These are phyloP conservation scores for Trametes polyzona DNA, from an alignment of 1,284 basidiomycete genomes.

Conservation along the genomic window DNA sequence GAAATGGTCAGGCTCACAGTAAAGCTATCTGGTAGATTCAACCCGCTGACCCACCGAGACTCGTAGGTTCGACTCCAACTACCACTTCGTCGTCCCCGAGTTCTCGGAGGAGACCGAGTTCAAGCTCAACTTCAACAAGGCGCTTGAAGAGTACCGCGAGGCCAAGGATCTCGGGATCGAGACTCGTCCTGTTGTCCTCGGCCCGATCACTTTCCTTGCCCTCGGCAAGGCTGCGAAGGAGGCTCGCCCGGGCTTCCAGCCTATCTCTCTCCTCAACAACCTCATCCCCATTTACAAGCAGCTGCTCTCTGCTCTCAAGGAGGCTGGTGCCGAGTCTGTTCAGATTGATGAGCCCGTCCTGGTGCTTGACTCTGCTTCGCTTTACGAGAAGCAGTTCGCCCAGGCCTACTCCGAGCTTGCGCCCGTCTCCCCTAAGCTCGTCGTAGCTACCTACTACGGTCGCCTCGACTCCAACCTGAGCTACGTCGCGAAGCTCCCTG, in stretches of 20 bases:
- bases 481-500: conserved; percentile 91
- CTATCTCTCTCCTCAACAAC: conserved; percentile 89
- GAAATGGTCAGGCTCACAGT: conserved; percentile 87
- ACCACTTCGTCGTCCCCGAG: conserved; percentile 99
- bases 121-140: conserved; percentile 96
- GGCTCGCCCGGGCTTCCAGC: conserved; percentile 85
- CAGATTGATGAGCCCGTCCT: conserved; percentile 98
- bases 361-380: conserved; percentile 86
- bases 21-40: too few relatives aligned
- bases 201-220: conserved; percentile 94
- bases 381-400: conserved; percentile 83
- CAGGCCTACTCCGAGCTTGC: conserved; percentile 84
- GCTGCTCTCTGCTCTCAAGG: conserved; percentile 90
- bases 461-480: conserved; percentile 93
- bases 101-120: conserved; percentile 92
- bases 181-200: conserved; percentile 96
- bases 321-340: conserved; percentile 91
- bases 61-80: conserved; percentile 97
- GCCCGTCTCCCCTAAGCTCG: conserved; percentile 87
- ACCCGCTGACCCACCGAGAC: background rate
- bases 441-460: conserved; percentile 96
- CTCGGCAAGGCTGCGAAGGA: conserved; percentile 94
- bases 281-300: conserved; percentile 93
- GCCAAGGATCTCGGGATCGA: conserved; percentile 89
- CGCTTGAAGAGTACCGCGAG: conserved; percentile 93